Base-by-base conservation (phyloP, 139 green algal species). In the Diplosphaera chodatii region DNA sequence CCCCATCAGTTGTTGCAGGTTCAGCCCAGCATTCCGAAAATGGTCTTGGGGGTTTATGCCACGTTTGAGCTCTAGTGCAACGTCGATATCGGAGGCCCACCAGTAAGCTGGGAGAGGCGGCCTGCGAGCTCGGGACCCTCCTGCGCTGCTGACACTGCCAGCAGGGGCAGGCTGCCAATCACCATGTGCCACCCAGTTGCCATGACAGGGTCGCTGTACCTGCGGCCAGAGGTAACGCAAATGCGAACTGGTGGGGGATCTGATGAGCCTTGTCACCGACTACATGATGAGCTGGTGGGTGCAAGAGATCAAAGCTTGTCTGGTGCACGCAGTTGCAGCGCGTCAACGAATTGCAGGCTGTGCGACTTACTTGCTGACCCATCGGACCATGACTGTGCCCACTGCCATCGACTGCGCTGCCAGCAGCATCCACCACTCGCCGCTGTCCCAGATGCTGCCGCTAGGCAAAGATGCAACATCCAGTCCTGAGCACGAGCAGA, bases 131-230 rank as follows among this genome's bases (percentile, higher is more conserved):
- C 73, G 1, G 27, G 31, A 4, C 70, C 66, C 70, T 91, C 85
- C 67, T 78, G 77, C n/a, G 27, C 48, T 1, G 55, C 32, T 32
- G 77, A 77, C 65, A 86, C 56, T 10, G 73, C 87, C 28, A 84
- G 30, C 55, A 97, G 85, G 6, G 91, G 78, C 0, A 93, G 25
- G 3, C 92, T 91, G 15, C 95, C 95, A 10, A 99, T 77, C 30
- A 99, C 69, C 93, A 99, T 98, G 81, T 99, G 95, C 89, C 89
- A 99, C 1, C 93, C 95, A 16, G 94, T 99, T 2, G 95, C 95
- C 77, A 94, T 89, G 13, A 99, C 84, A 6, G 96, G 91, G 80
- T 99, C 95, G 25, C 76, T 74, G 69, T 93, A 84, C 66, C 83
- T 83, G 37, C 79, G 90, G 32, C 96, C 91, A 67, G 81, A 90